Conservation (phyloP, 306 rosid genomes). For the Prosopis cineraria region DNA sequence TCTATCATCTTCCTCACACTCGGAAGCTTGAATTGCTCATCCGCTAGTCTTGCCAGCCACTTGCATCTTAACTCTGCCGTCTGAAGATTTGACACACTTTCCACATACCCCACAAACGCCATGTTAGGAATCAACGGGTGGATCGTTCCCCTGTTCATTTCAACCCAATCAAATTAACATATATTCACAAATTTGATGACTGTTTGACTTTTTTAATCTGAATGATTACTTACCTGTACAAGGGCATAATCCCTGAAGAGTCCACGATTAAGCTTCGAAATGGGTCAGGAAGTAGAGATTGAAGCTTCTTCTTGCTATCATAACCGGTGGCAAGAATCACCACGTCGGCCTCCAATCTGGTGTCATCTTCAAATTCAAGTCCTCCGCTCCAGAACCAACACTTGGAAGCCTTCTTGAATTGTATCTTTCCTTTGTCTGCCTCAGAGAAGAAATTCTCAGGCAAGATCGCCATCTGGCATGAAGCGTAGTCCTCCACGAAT, state of each 20-base stretch:
- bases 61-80: conserved; percentile 61
- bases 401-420: conserved; percentile 48
- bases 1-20: conserved; percentile 47
- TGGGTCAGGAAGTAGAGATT: conserved; percentile 50
- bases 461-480: conserved; percentile 76
- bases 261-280: conserved; percentile 49
- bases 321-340: conserved; percentile 67
- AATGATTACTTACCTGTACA: conserved; percentile 49
- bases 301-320: conserved; percentile 60
- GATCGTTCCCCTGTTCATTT: conserved; percentile 55
- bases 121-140: conserved; percentile 67
- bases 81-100: conserved; percentile 68
- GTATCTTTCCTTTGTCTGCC: conserved; percentile 59
- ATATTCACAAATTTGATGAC: background rate
- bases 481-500: conserved; percentile 69
- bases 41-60: conserved; percentile 56
- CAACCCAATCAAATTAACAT: background rate
- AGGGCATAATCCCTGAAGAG: conserved; percentile 56
- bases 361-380: conserved; percentile 56
- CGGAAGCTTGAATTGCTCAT: conserved; percentile 61
- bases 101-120: conserved; percentile 66
- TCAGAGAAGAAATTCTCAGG: conserved; percentile 59
- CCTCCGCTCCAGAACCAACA: conserved; percentile 68
- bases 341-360: conserved; percentile 56
- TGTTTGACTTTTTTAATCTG: background rate